Evolutionary conservation across 352 stramenopile species (phyloP), one percentile per base, ranked within the genome.

Genomic region (Phytophthora agathidicida): DNA sequence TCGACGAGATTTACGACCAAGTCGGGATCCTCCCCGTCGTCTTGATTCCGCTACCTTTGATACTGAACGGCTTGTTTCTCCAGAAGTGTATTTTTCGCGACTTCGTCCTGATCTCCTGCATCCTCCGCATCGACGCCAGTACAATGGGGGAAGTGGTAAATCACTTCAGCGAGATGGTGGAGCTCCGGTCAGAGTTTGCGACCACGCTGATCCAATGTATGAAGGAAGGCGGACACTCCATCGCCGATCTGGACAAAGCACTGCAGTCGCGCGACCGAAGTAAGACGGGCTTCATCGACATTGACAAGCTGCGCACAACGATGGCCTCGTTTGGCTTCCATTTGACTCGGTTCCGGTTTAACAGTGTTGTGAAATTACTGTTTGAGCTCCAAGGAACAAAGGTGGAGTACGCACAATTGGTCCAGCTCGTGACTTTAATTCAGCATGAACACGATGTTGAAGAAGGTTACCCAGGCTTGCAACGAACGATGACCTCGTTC

Each of bases 101-200:
- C 27, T 91, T 84, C 28, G 65, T 88, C 17, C 44, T 91, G 37
- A 68, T 89, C 14, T 75, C 41, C 7, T 74, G 77, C 22, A 64
- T 87, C 38, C 49, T 83, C 14, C 69, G 71, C 7, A 69, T 91
- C 2, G 77, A 91, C 16, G 68, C 68, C 3, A 48, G 36, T 0
- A 75, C 79, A 14, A 57, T 91, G 7, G 68, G 71, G 13, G 64
- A 85, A 13, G 71, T 88, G 4, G 71, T 89, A 20, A 56, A 59
- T 2, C 73, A 91, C 37, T 89, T 91, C 22, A 71, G 43, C 2
- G 78, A 89, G 49, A 84, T 79, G 9, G 68, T 88, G 6, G 56
- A 81, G 50, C 59, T 86, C 3, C 75, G 75, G 9, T 59, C 76
- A 1, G 73, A 85, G 45, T 83, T 88, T 27, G 73, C 69, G 1